phyloP scores from a whole-genome alignment of 2,329 filamentous ascomycete genomes.

The Cryoendolithus antarcticus region DNA sequence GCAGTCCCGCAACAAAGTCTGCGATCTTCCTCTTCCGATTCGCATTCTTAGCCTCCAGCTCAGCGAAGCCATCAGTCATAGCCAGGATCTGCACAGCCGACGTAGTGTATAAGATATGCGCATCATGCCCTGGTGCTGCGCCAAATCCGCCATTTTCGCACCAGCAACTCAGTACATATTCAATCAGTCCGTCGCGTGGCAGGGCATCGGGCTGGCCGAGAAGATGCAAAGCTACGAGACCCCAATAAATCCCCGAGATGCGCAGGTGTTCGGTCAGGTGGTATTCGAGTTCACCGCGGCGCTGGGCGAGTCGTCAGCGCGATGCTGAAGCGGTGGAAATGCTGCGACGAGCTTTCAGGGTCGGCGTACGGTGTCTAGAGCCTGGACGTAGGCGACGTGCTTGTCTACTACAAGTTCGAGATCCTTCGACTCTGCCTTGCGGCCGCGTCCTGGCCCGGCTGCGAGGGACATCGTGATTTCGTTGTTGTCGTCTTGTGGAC shows the following conservation, averaged over 20 bases:
- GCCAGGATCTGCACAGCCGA: constrained; percentile 90
- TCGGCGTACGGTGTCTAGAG: constrained; percentile 63
- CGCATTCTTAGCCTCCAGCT: constrained; percentile 59
- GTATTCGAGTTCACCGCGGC: constrained; percentile 91
- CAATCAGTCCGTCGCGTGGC: constrained; percentile 66
- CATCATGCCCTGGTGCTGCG: constrained; percentile 84
- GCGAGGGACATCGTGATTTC: constrained; percentile 36
- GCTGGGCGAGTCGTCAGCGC: constrained; percentile 34
- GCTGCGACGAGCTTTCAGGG: constrained; percentile 6
- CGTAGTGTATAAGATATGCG: constrained; percentile 91
- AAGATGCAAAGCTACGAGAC: constrained; percentile 75
- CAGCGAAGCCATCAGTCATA: constrained; percentile 70
- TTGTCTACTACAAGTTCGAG: constrained; percentile 45
- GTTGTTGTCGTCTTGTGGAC: background rate
- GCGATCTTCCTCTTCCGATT: constrained; percentile 60
- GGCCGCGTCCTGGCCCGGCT: constrained; percentile 45
- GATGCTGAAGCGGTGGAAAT: constrained; percentile 6
- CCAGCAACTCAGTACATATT: constrained; percentile 93
- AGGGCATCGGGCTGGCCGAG: constrained; percentile 71
- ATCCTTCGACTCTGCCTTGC: constrained; percentile 31
- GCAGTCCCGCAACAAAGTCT: constrained; percentile 69
- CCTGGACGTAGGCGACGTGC: constrained; percentile 89
- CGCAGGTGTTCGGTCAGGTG: constrained; percentile 96
- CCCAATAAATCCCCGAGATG: constrained; percentile 95
- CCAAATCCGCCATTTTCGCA: constrained; percentile 83